Percentiles rank a stretch among this genome's conserved stretches.
These are phyloP conservation scores for Gynandropsis gynandra DNA, from an alignment of 345 rosid species.

Conservation along the genomic window DNA sequence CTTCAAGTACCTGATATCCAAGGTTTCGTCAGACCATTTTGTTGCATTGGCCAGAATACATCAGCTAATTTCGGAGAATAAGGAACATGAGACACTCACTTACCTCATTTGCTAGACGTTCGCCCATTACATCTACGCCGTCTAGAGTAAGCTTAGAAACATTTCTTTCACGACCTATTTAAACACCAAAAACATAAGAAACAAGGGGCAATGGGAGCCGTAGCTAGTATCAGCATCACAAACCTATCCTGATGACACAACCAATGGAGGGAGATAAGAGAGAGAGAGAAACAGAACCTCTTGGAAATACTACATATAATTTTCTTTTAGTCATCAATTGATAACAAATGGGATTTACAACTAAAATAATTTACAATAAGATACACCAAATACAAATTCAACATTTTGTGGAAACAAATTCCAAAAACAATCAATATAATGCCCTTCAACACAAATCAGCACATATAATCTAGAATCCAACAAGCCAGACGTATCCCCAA, in stretches of 20 bases:
- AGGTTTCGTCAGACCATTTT: background rate
- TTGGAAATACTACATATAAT: no score
- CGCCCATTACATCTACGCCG: conserved; percentile 98
- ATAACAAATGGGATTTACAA: no score
- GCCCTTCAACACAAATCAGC: background rate
- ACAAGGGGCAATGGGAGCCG: background rate
- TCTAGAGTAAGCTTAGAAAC: conserved; percentile 55
- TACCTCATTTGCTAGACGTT: conserved; percentile 83
- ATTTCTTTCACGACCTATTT: conserved; percentile 78
- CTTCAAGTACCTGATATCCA: conserved; percentile 62
- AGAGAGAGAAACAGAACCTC: no score
- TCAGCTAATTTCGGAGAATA: background rate
- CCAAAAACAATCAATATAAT: no score
- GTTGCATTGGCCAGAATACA: background rate
- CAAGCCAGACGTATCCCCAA: no score
- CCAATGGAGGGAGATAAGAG: no score
- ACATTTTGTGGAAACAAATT: no score
- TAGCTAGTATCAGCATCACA: background rate
- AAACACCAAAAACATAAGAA: conserved; percentile 15
- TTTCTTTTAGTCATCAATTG: no score
- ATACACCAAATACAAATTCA: no score
- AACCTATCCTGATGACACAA: background rate
- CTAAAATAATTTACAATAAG: no score
- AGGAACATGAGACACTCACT: background rate
- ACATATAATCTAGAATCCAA: background rate